Evolutionary conservation across 352 stramenopile species (phyloP).

Genomic region (Lagenidium giganteum): DNA sequence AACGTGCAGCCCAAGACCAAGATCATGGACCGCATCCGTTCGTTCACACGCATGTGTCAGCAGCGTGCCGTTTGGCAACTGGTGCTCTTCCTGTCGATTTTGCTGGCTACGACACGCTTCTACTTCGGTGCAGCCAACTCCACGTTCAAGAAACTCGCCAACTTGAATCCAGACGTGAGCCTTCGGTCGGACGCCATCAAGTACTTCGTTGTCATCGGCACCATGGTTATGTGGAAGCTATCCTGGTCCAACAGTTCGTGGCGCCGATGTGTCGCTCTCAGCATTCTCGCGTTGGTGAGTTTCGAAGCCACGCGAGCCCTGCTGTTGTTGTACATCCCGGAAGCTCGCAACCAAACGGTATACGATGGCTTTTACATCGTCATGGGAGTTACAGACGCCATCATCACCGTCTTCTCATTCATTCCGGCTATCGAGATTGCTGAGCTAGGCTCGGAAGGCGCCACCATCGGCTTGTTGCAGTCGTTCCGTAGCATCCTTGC

Average conservation of each 20-base stretch:
- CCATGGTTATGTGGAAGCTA: conserved; percentile 18
- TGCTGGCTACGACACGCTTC: conserved; percentile 11
- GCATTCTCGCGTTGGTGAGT: conserved; percentile 22
- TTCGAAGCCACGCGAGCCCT: conserved; percentile 12
- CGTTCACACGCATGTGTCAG: no score
- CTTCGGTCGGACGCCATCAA: conserved; percentile 1
- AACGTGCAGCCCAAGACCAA: no score
- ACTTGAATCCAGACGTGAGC: conserved; percentile 15
- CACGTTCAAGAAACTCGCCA: no score
- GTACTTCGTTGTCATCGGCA: conserved; percentile 14
- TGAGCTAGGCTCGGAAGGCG: conserved; percentile 31
- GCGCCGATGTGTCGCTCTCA: no score
- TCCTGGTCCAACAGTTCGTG: conserved; percentile 14
- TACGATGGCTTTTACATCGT: conserved; percentile 11
- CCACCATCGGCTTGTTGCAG: conserved; percentile 30
- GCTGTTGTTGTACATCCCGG: no score
- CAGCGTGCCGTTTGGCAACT: conserved; percentile 44
- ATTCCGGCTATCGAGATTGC: conserved; percentile 41
- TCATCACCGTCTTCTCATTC: conserved; percentile 26
- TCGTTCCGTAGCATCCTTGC: conserved; percentile 25
- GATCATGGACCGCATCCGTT: no score
- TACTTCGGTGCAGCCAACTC: no score
- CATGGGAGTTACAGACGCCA: conserved; percentile 13
- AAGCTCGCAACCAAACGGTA: no score
- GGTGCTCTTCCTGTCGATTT: conserved; percentile 33